Evolutionary conservation across 495 filamentous ascomycete genomes (phyloP).

Genomic region (Aspergillus egyptiacus): DNA sequence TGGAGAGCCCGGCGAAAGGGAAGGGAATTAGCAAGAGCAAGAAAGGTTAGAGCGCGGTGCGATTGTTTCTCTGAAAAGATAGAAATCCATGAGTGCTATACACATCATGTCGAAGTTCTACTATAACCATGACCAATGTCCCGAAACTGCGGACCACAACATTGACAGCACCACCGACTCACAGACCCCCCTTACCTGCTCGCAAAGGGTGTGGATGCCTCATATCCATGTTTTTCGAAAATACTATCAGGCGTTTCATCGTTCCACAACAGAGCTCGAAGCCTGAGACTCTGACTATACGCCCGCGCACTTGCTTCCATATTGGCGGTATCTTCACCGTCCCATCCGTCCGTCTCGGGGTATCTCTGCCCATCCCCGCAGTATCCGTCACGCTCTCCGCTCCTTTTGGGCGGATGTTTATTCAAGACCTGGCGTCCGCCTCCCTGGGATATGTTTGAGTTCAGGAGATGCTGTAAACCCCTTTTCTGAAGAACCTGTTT

Average conservation of each 20-base stretch:
- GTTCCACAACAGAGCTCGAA: neutral
- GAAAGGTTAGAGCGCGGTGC: slow-evolving; percentile 19
- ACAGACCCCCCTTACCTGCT: too few species aligned
- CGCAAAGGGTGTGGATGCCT: too few species aligned
- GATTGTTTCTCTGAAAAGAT: neutral
- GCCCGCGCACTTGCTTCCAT: neutral
- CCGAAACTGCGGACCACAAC: too few species aligned
- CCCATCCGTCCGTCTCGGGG: neutral
- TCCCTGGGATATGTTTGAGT: slow-evolving; percentile 5
- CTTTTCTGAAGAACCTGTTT: slow-evolving; percentile 6
- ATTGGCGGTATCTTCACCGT: neutral
- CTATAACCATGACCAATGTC: too few species aligned
- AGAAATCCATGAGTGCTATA: neutral
- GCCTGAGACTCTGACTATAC: neutral
- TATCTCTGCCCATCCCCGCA: neutral
- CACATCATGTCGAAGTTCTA: too few species aligned
- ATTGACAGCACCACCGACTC: too few species aligned
- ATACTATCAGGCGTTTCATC: neutral
- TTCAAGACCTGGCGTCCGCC: neutral
- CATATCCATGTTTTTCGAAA: too few species aligned
- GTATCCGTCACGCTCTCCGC: too few species aligned
- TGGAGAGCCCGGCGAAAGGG: slow-evolving; percentile 45
- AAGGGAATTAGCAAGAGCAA: slow-evolving; percentile 31
- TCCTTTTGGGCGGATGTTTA: too few species aligned
- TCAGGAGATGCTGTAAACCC: slow-evolving; percentile 1